Base-by-base conservation (phyloP, 78 protist species). In the Dictyostelium brefeldianum region DNA sequence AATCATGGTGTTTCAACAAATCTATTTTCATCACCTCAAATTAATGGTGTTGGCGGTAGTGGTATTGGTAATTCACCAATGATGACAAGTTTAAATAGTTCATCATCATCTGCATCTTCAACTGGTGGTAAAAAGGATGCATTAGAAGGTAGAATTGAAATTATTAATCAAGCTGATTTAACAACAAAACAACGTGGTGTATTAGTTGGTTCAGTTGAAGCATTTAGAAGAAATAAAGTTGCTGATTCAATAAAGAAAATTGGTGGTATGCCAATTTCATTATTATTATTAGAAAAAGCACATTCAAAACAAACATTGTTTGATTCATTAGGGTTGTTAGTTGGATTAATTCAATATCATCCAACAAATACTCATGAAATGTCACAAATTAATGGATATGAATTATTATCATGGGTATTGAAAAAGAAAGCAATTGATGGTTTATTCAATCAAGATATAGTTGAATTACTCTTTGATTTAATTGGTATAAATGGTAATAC, bases 251-350 rank as follows among this genome's bases (percentile, higher is more conserved):
- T 87, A 5, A 56, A 70, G 77, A 87, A 87, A 78, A 87, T 87
- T 64, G 93, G 93, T 77, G 93, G 93, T 53, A 87, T 87, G 93
- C 93, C 93, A 64, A 78, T 87, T n/a, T 78, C 84, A 7, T 51
- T 87, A 56, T 57, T 87, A 1, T 71, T 87, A 10, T 48, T 87
- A 11, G 93, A 87, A n/a, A 87, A 87, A 22, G 74, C 93, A 3
- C 22, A 87, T n/a, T 29, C 59, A 11, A 9, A 1, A 4, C 84
- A 74, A 22, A 77, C 93, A 1, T 56, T 87, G 10, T 62, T 59
- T 36, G 93, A 87, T 50, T 73, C 85, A 17, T 29, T 87, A 25
- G 47, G 84, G n/a, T 56, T 87, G 5, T 50, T 87, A 1, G 84
- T 87, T 10, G 93, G 93, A 1, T 47, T 87, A 31, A 77, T 87